Conservation (phyloP, 1,284 basidiomycete genomes). For the Rhodotorula sp. region DNA sequence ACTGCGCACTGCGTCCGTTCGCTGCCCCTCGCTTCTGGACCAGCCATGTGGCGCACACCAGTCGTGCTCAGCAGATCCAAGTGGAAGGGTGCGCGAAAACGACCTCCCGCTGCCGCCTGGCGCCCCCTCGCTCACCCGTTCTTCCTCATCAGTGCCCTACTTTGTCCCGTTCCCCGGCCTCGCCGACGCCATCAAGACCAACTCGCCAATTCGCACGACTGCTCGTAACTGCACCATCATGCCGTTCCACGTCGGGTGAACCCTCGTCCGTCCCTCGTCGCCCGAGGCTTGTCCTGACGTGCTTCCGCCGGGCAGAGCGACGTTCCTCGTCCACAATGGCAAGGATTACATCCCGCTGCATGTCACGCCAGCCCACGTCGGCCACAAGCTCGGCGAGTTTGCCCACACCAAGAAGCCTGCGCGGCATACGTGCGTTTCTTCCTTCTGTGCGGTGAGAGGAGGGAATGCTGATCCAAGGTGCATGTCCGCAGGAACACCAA, state of each 20-base stretch:
- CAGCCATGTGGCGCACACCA: too few relatives aligned
- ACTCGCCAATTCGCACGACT: slow-evolving; percentile 82
- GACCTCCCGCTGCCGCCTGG: too few relatives aligned
- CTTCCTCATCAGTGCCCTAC: slow-evolving; percentile 68
- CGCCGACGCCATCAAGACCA: slow-evolving; percentile 75
- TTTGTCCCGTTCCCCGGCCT: slow-evolving; percentile 93
- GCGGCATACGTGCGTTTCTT: slow-evolving; percentile 1
- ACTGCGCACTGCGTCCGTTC: too few relatives aligned
- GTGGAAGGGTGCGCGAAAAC: too few relatives aligned
- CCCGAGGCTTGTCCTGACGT: background rate
- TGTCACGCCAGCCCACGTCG: slow-evolving; percentile 96
- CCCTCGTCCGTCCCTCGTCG: background rate
- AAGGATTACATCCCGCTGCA: slow-evolving; percentile 82
- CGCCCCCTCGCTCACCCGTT: background rate
- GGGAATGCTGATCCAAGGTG: too few relatives aligned
- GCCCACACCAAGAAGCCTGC: slow-evolving; percentile 53
- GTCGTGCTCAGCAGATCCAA: too few relatives aligned
- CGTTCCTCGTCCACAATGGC: slow-evolving; percentile 80
- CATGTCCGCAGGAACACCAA: too few relatives aligned
- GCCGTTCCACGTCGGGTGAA: slow-evolving; percentile 84
- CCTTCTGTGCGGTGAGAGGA: background rate
- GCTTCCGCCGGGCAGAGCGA: slow-evolving; percentile 19
- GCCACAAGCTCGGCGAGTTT: slow-evolving; percentile 96
- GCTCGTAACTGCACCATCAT: slow-evolving; percentile 89
- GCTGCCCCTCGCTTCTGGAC: too few relatives aligned